Base-by-base conservation (phyloP, 495 filamentous ascomycete species). In the Aspergillus mulundensis region DNA sequence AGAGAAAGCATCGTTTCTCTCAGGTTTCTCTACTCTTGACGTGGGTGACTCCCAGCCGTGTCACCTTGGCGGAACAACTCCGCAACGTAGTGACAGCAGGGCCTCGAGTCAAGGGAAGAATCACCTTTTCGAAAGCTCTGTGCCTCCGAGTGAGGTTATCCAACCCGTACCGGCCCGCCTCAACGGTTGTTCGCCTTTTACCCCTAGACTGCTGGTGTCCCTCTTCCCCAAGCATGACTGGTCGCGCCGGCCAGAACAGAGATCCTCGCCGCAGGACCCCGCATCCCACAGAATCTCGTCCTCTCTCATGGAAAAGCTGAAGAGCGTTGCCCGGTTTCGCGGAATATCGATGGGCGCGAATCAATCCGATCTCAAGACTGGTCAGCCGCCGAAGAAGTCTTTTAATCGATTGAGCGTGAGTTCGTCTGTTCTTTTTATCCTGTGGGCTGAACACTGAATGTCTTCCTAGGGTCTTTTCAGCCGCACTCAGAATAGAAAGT, bases 271-370 rank as follows among this genome's bases (percentile, higher is more conserved):
- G 54, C 54, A 28, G 47, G 54, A 57, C 54, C 38, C 54, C 54
- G 54, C 54, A 57, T 57, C 54, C 18, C 46, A 43, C 34, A 50
- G 43, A 49, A 43, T 30, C 18, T 40, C 38, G 48, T 50, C 36
- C 19, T 67, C 68, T 16, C 59, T 63, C 23, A 66, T 67, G 49
- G 62, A 62, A 20, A 74, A 70, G 50, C 47, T 73, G 54, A 72
- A 69, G 53, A 59, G 38, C 24, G 67, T 72, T 18, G 60, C 65
- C 24, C 65, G 53, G 30, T 64, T 68, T 21, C 69, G 66, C 16
- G 68, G 71, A 12, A 50, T 64, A 15, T 74, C 71, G 1, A 60
- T 66, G 34, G 64, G 67, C 15, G 53, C 64, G 39, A 58, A 64
- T 23, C 50, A 69, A 8, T 47, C 65, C 19, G 60, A 58, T 7